Base-by-base conservation (phyloP, 306 rosid genomes). In the Crataegus laevigata region DNA sequence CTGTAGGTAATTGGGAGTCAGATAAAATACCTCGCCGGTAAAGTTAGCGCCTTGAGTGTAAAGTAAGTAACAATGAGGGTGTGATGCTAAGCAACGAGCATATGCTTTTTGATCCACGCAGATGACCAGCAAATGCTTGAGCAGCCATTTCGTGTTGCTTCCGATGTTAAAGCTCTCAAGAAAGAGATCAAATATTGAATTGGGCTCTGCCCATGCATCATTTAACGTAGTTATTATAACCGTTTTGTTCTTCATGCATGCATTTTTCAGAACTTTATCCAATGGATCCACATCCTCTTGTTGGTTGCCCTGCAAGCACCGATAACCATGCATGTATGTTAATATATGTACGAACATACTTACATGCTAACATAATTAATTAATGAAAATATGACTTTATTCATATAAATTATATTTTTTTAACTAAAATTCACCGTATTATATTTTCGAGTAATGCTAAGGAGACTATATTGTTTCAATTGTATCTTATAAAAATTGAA, bases 131-230 rank as follows among this genome's bases (percentile, higher is more conserved):
- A 94, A 47, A 71, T 91, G 96, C 5, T 90, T 86, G 45, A 91
- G 45, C 18, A 94, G 82, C 76, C 81, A 74, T 45, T 80, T 1
- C 9, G 97, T 94, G 36, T 83, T 61, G 54, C 86, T 90, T 11
- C 98, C 97, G 17, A 82, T 34, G 1, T 72, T 75, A 78, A 94
- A 94, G 73, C 98, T 91, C 80, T 86, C 84, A 1, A 91, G 87
- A 75, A 94, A 94, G 17, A 91, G 75, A 50, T 94, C 98, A 36
- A 91, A 87, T 75, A 94, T 82, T 6, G 97, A 91, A 29, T 84
- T 80, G 29, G 93, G 89, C 61, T 88, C 89, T 9, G 94, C 94
- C 98, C 98, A 94, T 26, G 98, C 98, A 14, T 89, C 93, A 57
- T 94, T 94, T 29, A 94, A 25, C 3, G 94, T 94, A 34, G 98